Percentiles rank a stretch among this genome's conserved stretches.
These are phyloP conservation scores for Coniochaeta pulveracea DNA, from an alignment of 2,329 filamentous ascomycete species.

Conservation along the genomic window DNA sequence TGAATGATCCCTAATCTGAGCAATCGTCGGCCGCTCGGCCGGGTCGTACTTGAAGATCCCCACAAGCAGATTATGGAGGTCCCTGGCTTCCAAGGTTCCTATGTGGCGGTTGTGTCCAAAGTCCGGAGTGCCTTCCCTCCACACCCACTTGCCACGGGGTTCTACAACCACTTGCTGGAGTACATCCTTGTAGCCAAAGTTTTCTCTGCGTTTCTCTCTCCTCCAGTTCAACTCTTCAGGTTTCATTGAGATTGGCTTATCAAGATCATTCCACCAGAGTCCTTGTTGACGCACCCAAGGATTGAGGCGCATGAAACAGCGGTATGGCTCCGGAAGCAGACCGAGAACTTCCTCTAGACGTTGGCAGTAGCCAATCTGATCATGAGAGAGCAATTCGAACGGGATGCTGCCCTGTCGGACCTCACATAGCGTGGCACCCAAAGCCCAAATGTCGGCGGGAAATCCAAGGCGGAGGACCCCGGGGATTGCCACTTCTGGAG, in stretches of 20 bases:
- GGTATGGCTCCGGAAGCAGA: neutral
- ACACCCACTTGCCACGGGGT: neutral
- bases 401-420: neutral
- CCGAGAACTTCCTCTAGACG: neutral
- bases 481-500: conserved; percentile 7
- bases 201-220: neutral
- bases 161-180: neutral
- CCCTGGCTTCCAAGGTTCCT: neutral
- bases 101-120: no score
- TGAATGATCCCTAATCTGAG: neutral
- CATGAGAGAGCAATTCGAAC: no score
- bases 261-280: neutral
- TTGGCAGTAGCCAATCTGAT: neutral
- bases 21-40: neutral
- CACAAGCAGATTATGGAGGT: neutral
- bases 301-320: neutral
- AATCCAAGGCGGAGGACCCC: neutral
- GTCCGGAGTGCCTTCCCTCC: neutral
- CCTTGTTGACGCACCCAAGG: neutral
- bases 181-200: neutral
- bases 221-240: accelerated
- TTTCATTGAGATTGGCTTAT: neutral
- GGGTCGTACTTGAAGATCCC: neutral
- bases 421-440: neutral
- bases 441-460: neutral